Percentiles rank a stretch among this genome's conserved stretches.
Conservation (phyloP, 805 yeast genomes). For the Debaryomyces hansenii region DNA sequence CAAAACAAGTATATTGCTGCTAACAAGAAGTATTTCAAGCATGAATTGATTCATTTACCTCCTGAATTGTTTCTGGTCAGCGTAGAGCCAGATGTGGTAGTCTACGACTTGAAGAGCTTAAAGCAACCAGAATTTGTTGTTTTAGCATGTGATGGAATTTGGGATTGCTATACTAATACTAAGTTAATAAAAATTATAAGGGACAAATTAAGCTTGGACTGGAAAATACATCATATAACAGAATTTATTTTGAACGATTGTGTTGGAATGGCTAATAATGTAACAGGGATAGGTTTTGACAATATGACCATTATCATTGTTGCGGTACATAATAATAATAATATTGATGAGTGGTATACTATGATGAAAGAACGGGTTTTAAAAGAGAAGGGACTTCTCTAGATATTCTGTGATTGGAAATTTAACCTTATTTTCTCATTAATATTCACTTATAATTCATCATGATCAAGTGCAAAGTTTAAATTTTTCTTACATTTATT, state of each 20-base stretch:
- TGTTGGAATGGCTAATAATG: constrained; percentile 66
- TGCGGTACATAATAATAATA: constrained; percentile 50
- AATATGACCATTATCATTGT: constrained; percentile 77
- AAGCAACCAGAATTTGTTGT: constrained; percentile 37
- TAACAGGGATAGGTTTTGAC: constrained; percentile 79
- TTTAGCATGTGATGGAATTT: constrained; percentile 47
- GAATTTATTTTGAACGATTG: constrained; percentile 64
- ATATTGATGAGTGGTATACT: constrained; percentile 58
- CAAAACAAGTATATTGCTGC: constrained; percentile 32
- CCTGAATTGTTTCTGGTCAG: constrained; percentile 45
- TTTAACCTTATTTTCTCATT: neutral
- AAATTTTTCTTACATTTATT: too few species aligned
- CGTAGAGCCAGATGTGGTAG: constrained; percentile 43
- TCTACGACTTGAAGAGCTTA: constrained; percentile 28
- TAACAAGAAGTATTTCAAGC: constrained; percentile 18
- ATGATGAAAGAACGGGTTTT: constrained; percentile 45
- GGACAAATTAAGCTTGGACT: constrained; percentile 56
- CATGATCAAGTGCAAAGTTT: too few species aligned
- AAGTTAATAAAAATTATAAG: constrained; percentile 55
- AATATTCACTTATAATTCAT: neutral
- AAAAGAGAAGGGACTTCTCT: constrained; percentile 19
- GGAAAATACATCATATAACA: constrained; percentile 57
- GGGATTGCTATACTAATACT: constrained; percentile 54
- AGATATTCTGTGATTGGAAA: neutral
- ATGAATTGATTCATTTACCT: constrained; percentile 35